These are phyloP conservation scores for Backusella macrospora DNA, from an alignment of 192 early-diverging fungal species.

Conservation along the genomic window DNA sequence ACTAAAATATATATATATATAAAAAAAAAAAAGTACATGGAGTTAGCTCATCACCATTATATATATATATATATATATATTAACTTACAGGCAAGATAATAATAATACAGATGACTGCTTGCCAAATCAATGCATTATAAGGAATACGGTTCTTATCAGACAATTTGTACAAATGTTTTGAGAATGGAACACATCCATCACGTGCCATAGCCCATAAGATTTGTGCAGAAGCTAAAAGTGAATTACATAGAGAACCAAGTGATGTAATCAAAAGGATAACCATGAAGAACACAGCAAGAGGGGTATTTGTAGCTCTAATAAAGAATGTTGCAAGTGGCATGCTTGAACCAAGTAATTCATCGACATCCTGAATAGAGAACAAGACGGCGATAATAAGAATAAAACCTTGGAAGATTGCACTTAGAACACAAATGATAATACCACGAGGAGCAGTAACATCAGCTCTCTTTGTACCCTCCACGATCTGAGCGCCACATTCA, in stretches of 20 bases:
- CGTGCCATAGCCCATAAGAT: conserved; percentile 55
- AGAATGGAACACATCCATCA: conserved; percentile 50
- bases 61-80: too few species aligned
- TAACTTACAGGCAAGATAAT: conserved; percentile 44
- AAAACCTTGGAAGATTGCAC: conserved; percentile 48
- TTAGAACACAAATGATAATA: conserved; percentile 48
- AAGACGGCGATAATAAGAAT: conserved; percentile 44
- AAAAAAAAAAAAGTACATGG: not conserved
- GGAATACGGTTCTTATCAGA: conserved; percentile 38
- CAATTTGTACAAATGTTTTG: conserved; percentile 44
- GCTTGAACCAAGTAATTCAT: conserved; percentile 32
- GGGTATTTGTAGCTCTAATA: conserved; percentile 38
- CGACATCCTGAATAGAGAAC: conserved; percentile 51
- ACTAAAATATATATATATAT: conserved; percentile 10
- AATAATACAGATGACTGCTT: conserved; percentile 41
- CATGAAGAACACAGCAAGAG: conserved; percentile 39
- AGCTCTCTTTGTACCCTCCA: conserved; percentile 45
- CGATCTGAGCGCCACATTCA: conserved; percentile 14
- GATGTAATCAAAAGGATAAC: conserved; percentile 45
- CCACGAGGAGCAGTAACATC: conserved; percentile 51
- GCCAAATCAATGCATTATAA: conserved; percentile 41
- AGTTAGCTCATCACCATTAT: too few species aligned
- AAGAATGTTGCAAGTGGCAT: conserved; percentile 46
- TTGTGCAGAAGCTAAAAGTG: conserved; percentile 43
- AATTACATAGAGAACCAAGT: conserved; percentile 47